These are phyloP conservation scores for Pinus taeda DNA, from an alignment of 75 land plant genomes.

Conservation along the genomic window DNA sequence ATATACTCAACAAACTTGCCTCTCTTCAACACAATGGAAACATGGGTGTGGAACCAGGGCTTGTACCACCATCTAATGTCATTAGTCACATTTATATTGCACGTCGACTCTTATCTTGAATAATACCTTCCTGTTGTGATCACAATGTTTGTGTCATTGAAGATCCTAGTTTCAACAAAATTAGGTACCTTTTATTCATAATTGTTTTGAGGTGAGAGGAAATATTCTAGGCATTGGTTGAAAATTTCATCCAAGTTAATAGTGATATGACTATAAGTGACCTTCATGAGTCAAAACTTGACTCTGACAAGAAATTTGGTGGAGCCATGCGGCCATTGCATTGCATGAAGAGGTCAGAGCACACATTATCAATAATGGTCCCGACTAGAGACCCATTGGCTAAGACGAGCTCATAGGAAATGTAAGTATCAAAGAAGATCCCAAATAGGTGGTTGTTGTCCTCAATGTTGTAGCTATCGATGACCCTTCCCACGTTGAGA, in stretches of 20 bases:
- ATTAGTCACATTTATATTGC: slow-evolving; percentile 23
- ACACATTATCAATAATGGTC: slow-evolving; percentile 25
- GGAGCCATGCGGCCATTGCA: slow-evolving; percentile 35
- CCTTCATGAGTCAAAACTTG: slow-evolving; percentile 23
- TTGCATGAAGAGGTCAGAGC: slow-evolving; percentile 20
- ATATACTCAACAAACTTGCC: slow-evolving; percentile 30
- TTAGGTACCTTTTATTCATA: slow-evolving; percentile 16
- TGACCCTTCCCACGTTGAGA: slow-evolving; percentile 24
- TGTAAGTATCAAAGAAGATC: slow-evolving; percentile 17
- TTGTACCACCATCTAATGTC: slow-evolving; percentile 31
- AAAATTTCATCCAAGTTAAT: slow-evolving; percentile 9
- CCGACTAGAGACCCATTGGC: slow-evolving; percentile 22
- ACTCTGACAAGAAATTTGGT: slow-evolving; percentile 25
- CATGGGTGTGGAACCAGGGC: slow-evolving; percentile 25
- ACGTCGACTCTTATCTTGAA: slow-evolving; percentile 12
- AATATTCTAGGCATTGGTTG: background rate
- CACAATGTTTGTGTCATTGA: slow-evolving; percentile 16
- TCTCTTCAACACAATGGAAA: slow-evolving; percentile 14
- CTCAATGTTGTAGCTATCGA: slow-evolving; percentile 33
- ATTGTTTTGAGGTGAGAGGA: background rate
- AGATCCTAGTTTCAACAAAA: slow-evolving; percentile 24
- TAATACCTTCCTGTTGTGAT: slow-evolving; percentile 29
- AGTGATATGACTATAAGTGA: slow-evolving; percentile 15
- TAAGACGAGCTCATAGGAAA: slow-evolving; percentile 25
- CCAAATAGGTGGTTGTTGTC: slow-evolving; percentile 28